phyloP scores from a whole-genome alignment of 768 basidiomycete species.

The Rhodotorula diobovata region DNA sequence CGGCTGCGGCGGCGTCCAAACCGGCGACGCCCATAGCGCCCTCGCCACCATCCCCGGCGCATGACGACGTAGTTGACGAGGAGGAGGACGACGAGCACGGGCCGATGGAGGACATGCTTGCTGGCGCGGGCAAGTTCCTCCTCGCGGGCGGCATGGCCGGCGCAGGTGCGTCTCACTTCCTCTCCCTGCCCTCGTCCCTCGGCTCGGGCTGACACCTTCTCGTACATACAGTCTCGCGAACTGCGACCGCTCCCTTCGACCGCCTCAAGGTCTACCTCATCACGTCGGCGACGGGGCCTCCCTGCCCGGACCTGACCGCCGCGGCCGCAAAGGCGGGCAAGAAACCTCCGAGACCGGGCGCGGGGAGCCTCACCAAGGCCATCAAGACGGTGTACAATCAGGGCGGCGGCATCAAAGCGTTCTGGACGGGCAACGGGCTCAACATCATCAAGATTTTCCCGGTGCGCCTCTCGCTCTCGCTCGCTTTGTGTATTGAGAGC shows the following conservation, averaged over 20 bases:
- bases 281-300: conserved; percentile 51
- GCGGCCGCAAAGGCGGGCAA: conserved; percentile 54
- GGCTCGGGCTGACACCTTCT: neutral
- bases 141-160: conserved; percentile 92
- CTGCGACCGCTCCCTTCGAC: conserved; percentile 96
- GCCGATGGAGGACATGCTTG: conserved; percentile 57
- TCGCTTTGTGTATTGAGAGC: too few relatives aligned
- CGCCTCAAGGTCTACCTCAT: conserved; percentile 94
- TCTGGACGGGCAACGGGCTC: conserved; percentile 91
- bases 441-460: conserved; percentile 95
- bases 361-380: conserved; percentile 62
- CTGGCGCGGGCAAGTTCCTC: conserved; percentile 77
- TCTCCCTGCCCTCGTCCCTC: neutral
- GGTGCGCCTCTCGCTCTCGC: conserved; percentile 39
- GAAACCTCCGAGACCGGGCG: conserved; percentile 48
- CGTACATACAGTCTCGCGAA: conserved; percentile 75
- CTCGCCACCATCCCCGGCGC: neutral
- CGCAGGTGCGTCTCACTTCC: conserved; percentile 59
- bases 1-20: neutral
- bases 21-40: neutral
- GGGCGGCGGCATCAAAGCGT: conserved; percentile 73
- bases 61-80: conserved; percentile 25
- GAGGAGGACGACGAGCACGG: conserved; percentile 58
- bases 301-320: conserved; percentile 40
- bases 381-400: conserved; percentile 78